Evolutionary conservation across 2,329 filamentous ascomycete genomes (phyloP).

Genomic region (Neobulgaria alba): DNA sequence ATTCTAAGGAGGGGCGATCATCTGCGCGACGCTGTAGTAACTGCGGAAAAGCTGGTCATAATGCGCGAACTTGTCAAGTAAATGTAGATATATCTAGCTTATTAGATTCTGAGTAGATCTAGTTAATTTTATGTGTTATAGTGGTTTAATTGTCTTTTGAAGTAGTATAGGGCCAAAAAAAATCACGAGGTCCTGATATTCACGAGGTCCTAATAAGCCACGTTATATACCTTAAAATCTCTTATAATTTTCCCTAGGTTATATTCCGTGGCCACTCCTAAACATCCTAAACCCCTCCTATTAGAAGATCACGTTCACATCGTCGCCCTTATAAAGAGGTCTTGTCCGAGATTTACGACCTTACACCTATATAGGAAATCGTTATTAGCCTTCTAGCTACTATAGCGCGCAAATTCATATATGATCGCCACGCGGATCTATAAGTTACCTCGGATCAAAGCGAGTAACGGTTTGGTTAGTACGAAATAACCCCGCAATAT

Average conservation of each 20-base stretch:
- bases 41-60: no score
- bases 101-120: no score
- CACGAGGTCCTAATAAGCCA: no score
- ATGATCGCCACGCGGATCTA: conserved; percentile 4
- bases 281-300: conserved; percentile 5
- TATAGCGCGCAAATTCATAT: conserved; percentile 3
- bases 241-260: conserved; percentile 9
- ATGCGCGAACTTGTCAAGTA: no score
- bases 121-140: no score
- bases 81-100: no score
- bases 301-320: conserved; percentile 4
- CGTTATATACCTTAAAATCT: no score
- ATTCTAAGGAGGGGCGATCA: no score
- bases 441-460: conserved; percentile 8
- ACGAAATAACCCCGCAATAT: conserved; percentile 3
- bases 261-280: conserved; percentile 5
- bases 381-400: conserved; percentile 4
- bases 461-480: conserved; percentile 6
- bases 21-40: no score
- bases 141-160: no score
- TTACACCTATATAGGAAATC: conserved; percentile 1
- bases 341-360: background rate
- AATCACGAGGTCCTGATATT: no score
- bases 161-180: no score
- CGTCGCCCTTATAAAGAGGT: conserved; percentile 4